Percentiles rank a stretch among this genome's conserved stretches.
These are phyloP conservation scores for Ormosia emarginata DNA, from an alignment of 306 rosid species.

Conservation along the genomic window DNA sequence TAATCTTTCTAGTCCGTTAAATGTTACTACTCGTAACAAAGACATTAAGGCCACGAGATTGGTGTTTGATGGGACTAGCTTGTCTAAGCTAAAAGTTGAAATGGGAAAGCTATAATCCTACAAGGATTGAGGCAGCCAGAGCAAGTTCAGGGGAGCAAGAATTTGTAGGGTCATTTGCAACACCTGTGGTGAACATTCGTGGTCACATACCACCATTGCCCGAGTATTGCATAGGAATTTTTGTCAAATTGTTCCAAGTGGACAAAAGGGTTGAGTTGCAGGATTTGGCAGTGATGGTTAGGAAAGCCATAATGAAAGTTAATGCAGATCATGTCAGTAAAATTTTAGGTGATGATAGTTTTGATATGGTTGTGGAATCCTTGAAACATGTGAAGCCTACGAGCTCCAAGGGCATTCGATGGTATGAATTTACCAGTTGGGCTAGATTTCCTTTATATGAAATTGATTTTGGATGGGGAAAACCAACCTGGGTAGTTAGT, in stretches of 20 bases:
- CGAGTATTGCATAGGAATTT: background rate
- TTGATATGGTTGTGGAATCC: background rate
- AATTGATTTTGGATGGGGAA: slow-evolving; percentile 46
- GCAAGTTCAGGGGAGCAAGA: background rate
- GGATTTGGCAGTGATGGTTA: background rate
- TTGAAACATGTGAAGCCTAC: background rate
- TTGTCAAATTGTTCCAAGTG: background rate
- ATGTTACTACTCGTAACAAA: background rate
- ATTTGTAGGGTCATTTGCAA: background rate
- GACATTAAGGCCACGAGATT: background rate
- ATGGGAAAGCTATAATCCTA: background rate
- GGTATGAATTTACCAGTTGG: slow-evolving; percentile 1
- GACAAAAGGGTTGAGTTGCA: background rate
- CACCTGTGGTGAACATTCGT: slow-evolving; percentile 15
- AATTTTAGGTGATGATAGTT: background rate
- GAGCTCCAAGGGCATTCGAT: background rate
- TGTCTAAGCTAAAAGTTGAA: background rate
- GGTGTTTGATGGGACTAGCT: background rate
- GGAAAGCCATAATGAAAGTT: background rate
- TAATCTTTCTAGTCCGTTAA: background rate
- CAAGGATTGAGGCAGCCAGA: background rate
- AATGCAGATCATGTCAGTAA: background rate
- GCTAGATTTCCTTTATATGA: slow-evolving; percentile 19
- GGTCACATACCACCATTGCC: background rate
- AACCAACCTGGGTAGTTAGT: slow-evolving; percentile 38